A percentile compares a stretch with the other conserved stretches of the same genome.
Conservation (phyloP, 2,329 filamentous ascomycete species). For the Fusarium decemcellulare region DNA sequence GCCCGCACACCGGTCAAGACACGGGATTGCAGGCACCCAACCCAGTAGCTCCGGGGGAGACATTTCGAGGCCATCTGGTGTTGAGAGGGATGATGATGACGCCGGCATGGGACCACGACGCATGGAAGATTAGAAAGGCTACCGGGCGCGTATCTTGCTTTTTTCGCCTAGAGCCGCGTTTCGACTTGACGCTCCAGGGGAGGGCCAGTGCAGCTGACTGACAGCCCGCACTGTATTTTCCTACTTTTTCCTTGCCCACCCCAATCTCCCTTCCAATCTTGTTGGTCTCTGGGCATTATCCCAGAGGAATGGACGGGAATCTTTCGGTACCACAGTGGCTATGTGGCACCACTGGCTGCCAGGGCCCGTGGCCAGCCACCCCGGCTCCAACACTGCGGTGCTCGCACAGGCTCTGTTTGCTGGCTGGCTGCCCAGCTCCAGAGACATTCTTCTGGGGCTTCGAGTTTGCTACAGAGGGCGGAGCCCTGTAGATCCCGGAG, state of each 20-base stretch:
- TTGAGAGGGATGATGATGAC: conserved; percentile 45
- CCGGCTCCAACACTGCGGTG: no score
- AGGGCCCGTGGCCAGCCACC: not conserved
- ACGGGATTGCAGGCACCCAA: conserved; percentile 5
- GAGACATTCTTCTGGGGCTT: not conserved
- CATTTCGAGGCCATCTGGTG: conserved; percentile 39
- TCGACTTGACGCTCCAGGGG: not conserved
- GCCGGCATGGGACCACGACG: conserved; percentile 43
- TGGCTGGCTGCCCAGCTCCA: not conserved
- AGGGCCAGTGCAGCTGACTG: conserved; percentile 4
- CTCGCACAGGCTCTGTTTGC: no score
- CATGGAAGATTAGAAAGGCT: conserved; percentile 29
- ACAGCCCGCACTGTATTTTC: conserved; percentile 21
- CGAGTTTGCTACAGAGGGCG: conserved; percentile 10
- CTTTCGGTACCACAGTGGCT: conserved; percentile 20
- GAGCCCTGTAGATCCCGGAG: conserved; percentile 34
- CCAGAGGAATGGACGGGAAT: conserved; percentile 24
- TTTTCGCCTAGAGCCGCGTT: conserved; percentile 17
- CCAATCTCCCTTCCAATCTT: conserved; percentile 16
- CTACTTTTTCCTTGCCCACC: conserved; percentile 8
- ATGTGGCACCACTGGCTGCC: conserved; percentile 33
- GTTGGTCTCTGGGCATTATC: conserved; percentile 1
- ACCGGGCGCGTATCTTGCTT: conserved; percentile 24
- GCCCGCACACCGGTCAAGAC: conserved; percentile 23
- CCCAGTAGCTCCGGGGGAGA: conserved; percentile 25